Conservation (phyloP, 2,329 filamentous ascomycete genomes). For the Ilyonectria sp. region DNA sequence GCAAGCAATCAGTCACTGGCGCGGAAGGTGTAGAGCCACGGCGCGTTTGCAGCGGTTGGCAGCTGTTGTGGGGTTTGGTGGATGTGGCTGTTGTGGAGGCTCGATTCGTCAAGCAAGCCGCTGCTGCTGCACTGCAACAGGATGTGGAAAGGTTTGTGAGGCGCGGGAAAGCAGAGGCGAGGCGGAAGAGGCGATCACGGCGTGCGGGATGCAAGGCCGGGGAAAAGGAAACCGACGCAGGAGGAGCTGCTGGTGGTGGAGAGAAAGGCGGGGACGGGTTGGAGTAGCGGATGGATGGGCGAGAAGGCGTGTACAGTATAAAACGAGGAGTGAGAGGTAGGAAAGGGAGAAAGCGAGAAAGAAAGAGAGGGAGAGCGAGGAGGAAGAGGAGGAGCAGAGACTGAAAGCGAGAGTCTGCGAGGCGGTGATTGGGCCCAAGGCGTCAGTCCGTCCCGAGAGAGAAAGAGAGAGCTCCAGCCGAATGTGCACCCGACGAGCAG, state of each 20-base stretch:
- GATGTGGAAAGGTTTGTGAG: conserved; percentile 16
- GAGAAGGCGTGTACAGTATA: conserved; percentile 25
- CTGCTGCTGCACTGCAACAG: conserved; percentile 4
- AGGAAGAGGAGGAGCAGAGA: not conserved
- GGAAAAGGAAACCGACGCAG: conserved; percentile 44
- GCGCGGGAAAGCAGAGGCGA: conserved; percentile 15
- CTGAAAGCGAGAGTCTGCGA: not conserved
- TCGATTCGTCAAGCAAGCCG: not conserved
- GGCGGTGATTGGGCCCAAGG: conserved; percentile 7
- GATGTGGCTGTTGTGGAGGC: not conserved
- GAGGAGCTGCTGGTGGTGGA: conserved; percentile 36
- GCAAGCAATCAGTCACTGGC: conserved; percentile 13
- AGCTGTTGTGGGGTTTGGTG: conserved; percentile 2
- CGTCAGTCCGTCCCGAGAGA: conserved; percentile 14
- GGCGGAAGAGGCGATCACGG: conserved; percentile 25
- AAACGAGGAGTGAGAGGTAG: conserved; percentile 7
- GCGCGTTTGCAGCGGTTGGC: not conserved
- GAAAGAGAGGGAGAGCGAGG: conserved; percentile 28
- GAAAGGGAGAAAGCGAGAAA: conserved; percentile 24
- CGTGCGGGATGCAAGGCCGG: conserved; percentile 41
- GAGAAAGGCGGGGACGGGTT: conserved; percentile 40
- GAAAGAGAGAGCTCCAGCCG: not conserved
- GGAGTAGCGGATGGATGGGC: conserved; percentile 25
- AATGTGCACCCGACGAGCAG: conserved; percentile 7
- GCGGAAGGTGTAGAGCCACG: conserved; percentile 1